Base-by-base conservation (phyloP, 176 grass and related monocot species). In the Rhipidocladum racemiflorum region DNA sequence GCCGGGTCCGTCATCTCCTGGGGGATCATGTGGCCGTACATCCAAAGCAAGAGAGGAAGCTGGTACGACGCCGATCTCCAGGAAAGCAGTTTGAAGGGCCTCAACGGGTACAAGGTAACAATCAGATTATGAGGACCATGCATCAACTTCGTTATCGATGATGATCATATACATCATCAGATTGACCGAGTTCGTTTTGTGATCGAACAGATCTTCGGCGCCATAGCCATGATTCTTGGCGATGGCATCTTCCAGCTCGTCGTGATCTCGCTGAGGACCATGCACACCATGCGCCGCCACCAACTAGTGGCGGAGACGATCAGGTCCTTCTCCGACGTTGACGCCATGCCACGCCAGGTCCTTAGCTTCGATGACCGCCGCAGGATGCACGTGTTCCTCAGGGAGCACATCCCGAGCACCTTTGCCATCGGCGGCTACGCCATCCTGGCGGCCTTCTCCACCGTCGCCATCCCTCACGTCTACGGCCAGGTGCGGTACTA, bases 171-270 rank as follows among this genome's bases (percentile, higher is more conserved):
- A 5, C 16, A 18, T 18, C 5, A 50, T 6, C 48, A 50, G 18
- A 50, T 46, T 15, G 45, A 46, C 15, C 1, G 49, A 24, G 12
- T 77, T 28, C 18, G 27, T 4, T 66, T 40, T 39, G 69, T 68
- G 61, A 61, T 20, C n/a, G 7, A 14, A 48, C 67, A 85, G 87
- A 85, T 93, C 38, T 96, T 93, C 27, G 51, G 87, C 75, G 86
- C 88, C 4, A 89, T 91, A 23, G 86, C 76, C 39, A 74, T 96
- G 80, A 87, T 96, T 10, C 88, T 93, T 23, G 90, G 86, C 64
- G 88, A 96, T 30, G 90, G 88, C 86, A 65, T 96, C 83, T 87
- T 91, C 72, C 89, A 93, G 77, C 89, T 96, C 0, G 50, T 93
- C 18, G 91, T 70, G 62, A 87, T 90, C 81, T 59, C 86, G 24